Base-by-base conservation (phyloP, 306 rosid genomes). In the Cucumis melo region DNA sequence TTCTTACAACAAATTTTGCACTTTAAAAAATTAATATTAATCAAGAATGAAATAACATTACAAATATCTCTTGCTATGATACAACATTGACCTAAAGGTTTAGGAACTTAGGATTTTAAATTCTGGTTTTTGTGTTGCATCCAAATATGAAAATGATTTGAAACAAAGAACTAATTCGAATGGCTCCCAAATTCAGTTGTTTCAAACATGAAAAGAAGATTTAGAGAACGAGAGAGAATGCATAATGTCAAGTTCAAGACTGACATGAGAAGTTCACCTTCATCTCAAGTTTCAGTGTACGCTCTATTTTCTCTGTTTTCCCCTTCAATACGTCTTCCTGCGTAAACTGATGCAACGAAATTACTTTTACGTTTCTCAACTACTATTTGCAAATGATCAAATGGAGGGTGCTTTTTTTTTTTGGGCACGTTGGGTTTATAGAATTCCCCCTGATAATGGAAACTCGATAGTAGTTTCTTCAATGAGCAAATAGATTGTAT, bases 401-500 rank as follows among this genome's bases (percentile, higher is more conserved):
- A 50, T 24, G 75, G 24, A 0, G 59, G 42, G 36, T 67, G 2
- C 23, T 68, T 13, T 42, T 41, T 9, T 5, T 39, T 20, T 34
- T 63, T 34, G 8, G 71, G 24, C 15, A 41, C 7, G 23, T 42
- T 42, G 48, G 48, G 24, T 4, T 9, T 17, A 36, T 64, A 19
- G 71, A 64, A 8, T 34, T 64, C 71, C 48, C 71, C 71, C 46
- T 62, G 42, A 8, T 32, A 3, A 19, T 29, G 44, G 70, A 63
- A 60, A 27, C 1, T 27, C 46, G 44, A 32, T 63, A 2, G 7
- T 68, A 19, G 51, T 68, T 42, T 66, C 53, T 10, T 66, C 54
- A 21, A 78, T 41, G 82, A 84, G 42, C 79, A 74, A 75, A 82
- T 72, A 59, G 74, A 21, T 63, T 82, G 82, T 50, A 48, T 72